Percentiles rank a stretch among this genome's conserved stretches.
Evolutionary conservation across 257 asterid species (phyloP).

Genomic region (Solanum megistacrolobum): DNA sequence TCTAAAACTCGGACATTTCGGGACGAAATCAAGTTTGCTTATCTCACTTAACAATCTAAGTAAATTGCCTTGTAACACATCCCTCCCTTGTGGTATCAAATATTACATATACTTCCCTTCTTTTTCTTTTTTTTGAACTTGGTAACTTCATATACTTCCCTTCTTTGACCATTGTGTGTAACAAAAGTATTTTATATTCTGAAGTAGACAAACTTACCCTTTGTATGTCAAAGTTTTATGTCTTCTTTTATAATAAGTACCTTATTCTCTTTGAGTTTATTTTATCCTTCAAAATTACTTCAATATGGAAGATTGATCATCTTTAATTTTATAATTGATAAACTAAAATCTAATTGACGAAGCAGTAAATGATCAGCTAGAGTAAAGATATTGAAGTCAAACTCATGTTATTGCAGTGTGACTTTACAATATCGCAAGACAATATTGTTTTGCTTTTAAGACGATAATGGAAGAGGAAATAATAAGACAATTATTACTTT

Average conservation of each 20-base stretch:
- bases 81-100: background rate
- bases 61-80: background rate
- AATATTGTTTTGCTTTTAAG: background rate
- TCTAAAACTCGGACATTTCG: background rate
- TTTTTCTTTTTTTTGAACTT: background rate
- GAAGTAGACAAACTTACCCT: background rate
- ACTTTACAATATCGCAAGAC: background rate
- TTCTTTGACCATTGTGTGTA: background rate
- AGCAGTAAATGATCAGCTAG: background rate
- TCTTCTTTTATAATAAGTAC: background rate
- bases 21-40: background rate
- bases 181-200: background rate
- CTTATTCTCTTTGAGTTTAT: background rate
- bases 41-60: background rate
- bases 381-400: background rate
- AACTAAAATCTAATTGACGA: background rate
- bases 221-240: background rate
- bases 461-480: background rate
- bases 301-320: background rate
- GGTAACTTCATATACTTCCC: background rate
- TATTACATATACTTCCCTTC: background rate
- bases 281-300: background rate
- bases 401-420: background rate
- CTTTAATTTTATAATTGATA: background rate
- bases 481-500: background rate